Base-by-base conservation (phyloP, 2,329 filamentous ascomycete genomes). In the Penicillium sp. region DNA sequence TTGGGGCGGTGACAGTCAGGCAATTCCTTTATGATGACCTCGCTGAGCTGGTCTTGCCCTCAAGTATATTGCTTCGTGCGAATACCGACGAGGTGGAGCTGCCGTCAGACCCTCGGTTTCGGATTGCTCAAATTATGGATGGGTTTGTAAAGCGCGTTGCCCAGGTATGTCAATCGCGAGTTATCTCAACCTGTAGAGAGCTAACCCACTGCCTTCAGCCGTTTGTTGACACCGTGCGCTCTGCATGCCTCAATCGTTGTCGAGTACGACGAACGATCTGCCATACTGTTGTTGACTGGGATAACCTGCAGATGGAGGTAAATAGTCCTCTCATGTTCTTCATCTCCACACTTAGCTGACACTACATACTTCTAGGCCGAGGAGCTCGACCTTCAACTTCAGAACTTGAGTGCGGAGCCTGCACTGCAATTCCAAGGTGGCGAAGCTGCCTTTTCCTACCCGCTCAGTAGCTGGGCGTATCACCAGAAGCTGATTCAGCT, bases 401-500 rank as follows among this genome's bases (percentile, higher is more conserved):
- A 89, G 57, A 73, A 79, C 6, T 80, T 86, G 56, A 84, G 85
- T 22, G 79, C 83, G 15, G 90, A 92, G 72, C 76, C 84, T 43
- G 83, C 89, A 2, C 74, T 89, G 15, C 75, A 82, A 82, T 59
- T 80, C 72, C 53, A 77, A 78, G 61, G 81, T 79, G 52, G 78
- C 78, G 84, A 88, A 47, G 79, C 83, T 42, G 83, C 86, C 0
- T 88, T 86, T 71, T 83, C 88, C 0, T 89, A 90, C 54, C 88
- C 92, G 0, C 82, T 98, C 0, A 92, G 90, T 1, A 92, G 90
- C 3, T 99, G 95, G 95, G 86, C 88, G 0, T 96, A 94, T 69
- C 85, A 93, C 60, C 91, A 96, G 76, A 98, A 97, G 75, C 83
- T 97, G n/a, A 86, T 85, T 34, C 86, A 94, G 69, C 91, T 97